Evolutionary conservation across 2,329 filamentous ascomycete genomes (phyloP).

Genomic region (Pseudocercospora pini-densiflorae): DNA sequence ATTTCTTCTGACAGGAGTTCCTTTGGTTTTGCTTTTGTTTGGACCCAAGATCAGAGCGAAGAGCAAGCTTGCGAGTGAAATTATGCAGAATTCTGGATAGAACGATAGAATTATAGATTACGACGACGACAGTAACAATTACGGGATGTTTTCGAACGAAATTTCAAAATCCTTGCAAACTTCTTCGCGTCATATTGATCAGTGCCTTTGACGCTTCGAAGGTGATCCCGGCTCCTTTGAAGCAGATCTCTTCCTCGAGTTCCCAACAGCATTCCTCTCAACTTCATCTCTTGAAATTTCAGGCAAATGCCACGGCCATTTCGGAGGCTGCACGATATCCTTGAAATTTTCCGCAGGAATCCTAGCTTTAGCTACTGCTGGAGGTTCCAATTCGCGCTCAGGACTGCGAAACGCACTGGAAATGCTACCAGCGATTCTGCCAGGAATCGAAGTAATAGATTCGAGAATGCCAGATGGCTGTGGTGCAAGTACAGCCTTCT

Average conservation of each 20-base stretch:
- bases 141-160: background rate
- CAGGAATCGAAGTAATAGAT: background rate
- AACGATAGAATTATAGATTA: background rate
- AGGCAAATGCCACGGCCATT: constrained; percentile 1
- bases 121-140: background rate
- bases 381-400: background rate
- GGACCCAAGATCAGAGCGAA: constrained; percentile 75
- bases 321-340: background rate
- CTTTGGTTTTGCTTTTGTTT: constrained; percentile 82
- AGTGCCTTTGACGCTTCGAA: background rate
- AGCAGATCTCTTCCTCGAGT: background rate
- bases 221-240: background rate
- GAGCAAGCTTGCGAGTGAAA: constrained; percentile 71
- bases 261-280: background rate
- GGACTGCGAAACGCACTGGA: background rate
- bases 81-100: background rate
- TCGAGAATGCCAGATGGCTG: background rate
- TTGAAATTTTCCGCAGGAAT: background rate
- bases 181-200: background rate
- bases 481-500: background rate
- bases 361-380: background rate
- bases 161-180: no score
- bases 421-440: background rate
- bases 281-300: background rate
- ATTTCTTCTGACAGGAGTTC: constrained; percentile 72